These are phyloP conservation scores for Cercospora zeina DNA, from an alignment of 2,329 filamentous ascomycete genomes.

Conservation along the genomic window DNA sequence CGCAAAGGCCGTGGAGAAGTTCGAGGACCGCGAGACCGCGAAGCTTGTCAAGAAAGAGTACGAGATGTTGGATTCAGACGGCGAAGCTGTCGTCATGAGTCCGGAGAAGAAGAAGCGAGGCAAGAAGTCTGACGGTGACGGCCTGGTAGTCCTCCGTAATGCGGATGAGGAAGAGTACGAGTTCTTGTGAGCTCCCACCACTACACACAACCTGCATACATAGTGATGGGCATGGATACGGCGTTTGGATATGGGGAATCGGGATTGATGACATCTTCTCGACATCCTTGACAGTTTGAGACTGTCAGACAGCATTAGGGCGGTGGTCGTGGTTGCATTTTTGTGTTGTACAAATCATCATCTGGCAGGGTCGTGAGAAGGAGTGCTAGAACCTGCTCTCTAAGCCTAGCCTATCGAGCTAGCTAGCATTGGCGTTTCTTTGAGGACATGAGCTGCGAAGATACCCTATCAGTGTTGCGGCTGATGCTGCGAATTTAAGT, in stretches of 20 bases:
- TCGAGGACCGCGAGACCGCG: slow-evolving; percentile 61
- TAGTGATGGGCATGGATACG: slow-evolving; percentile 11
- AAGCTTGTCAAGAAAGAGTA: slow-evolving; percentile 63
- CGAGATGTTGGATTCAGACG: slow-evolving; percentile 51
- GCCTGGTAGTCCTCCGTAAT: slow-evolving; percentile 29
- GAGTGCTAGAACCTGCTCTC: slow-evolving; percentile 22
- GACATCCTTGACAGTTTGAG: slow-evolving; percentile 8
- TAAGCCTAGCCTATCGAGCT: slow-evolving; percentile 2
- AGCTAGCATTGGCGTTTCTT: slow-evolving; percentile 21
- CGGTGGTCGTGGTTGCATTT: not conserved
- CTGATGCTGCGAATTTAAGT: not conserved
- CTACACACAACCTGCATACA: not conserved
- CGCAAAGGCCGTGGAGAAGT: slow-evolving; percentile 59
- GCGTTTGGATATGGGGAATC: slow-evolving; percentile 2
- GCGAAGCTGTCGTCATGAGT: slow-evolving; percentile 36
- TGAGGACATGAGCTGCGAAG: slow-evolving; percentile 25
- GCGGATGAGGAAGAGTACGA: slow-evolving; percentile 41
- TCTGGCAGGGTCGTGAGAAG: slow-evolving; percentile 35
- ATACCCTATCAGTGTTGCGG: slow-evolving; percentile 21
- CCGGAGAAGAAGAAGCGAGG: slow-evolving; percentile 41
- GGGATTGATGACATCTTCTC: slow-evolving; percentile 9
- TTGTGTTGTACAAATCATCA: slow-evolving; percentile 19
- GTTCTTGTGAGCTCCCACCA: slow-evolving; percentile 34
- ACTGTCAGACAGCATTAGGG: slow-evolving; percentile 17
- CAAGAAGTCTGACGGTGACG: slow-evolving; percentile 39